Evolutionary conservation across 164 flowering plant genomes (phyloP), one percentile per base, ranked within the genome.

Genomic region (Hamamelis virginiana): DNA sequence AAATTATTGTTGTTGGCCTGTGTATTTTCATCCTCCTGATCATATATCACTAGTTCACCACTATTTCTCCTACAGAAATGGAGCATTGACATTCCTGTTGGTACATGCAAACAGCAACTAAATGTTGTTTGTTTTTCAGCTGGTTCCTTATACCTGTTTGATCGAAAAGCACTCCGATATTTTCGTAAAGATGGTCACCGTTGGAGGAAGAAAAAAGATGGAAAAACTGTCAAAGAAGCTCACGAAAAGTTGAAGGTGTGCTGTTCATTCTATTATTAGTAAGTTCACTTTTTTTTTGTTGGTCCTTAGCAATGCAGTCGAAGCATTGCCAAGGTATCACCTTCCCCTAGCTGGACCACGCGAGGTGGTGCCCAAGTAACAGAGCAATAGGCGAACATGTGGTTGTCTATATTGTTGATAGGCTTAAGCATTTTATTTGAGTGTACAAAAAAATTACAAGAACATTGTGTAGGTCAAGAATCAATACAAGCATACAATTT

Each of bases 121-220:
- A 69, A 44, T 67, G 19, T 57, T 68, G 21, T 61, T 64, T 44
- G 19, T 57, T 64, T 70, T 68, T 19, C 85, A 93, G 98, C 81
- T 85, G 97, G 96, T 61, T 91, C 98, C 23, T 53, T 91, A 63
- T 91, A 81, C 72, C 80, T 94, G 45, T 94, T 90, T 78, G 88
- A 93, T 71, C 81, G 92, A 41, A 93, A 88, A 80, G 85, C 81
- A 18, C 84, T 91, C 55, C 68, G 97, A 10, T 87, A 85, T 69
- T 93, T 91, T 52, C 89, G 97, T 6, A 91, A 86, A 72, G 98
- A 93, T 85, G 97, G 97, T n/a, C 90, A 93, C 65, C 62, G 70
- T 21, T 93, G 98, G 98, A 85, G 96, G 77, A 93, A 91, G 87
- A 91, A 93, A 69, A 93, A 83, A 70, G 98, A 93, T 85, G 98